These are phyloP conservation scores for Monilinia aucupariae DNA, from an alignment of 2,329 filamentous ascomycete genomes.

Conservation along the genomic window DNA sequence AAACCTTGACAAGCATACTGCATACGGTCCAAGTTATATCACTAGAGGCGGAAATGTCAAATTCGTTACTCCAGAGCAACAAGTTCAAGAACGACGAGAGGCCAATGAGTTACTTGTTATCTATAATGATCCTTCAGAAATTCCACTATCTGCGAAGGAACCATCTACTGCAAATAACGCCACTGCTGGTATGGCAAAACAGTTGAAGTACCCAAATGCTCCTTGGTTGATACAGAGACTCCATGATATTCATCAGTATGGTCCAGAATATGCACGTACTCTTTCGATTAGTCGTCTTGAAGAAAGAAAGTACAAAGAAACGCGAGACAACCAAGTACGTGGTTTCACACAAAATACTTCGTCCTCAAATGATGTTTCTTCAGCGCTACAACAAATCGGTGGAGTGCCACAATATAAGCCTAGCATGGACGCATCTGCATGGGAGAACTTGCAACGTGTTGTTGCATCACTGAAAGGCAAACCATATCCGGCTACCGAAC, in stretches of 20 bases:
- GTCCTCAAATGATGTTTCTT: constrained; percentile 18
- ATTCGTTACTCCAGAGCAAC: constrained; percentile 52
- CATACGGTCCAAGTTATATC: constrained; percentile 45
- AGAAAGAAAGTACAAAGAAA: constrained; percentile 23
- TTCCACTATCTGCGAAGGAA: constrained; percentile 35
- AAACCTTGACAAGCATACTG: constrained; percentile 32
- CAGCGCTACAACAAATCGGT: constrained; percentile 23
- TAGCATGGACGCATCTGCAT: constrained; percentile 23
- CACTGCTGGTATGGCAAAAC: constrained; percentile 16
- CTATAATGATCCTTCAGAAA: constrained; percentile 35
- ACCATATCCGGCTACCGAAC: constrained; percentile 46
- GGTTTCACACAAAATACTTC: constrained; percentile 7
- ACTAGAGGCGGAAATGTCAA: constrained; percentile 49
- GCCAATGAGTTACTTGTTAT: constrained; percentile 52
- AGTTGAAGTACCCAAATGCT: constrained; percentile 27
- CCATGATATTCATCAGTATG: constrained; percentile 31
- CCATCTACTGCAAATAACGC: constrained; percentile 22
- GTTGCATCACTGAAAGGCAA: constrained; percentile 41
- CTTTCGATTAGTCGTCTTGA: constrained; percentile 19
- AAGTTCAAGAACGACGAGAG: constrained; percentile 51
- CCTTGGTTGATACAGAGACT: constrained; percentile 32
- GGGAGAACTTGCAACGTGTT: constrained; percentile 25
- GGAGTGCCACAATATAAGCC: constrained; percentile 10
- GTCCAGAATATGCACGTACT: constrained; percentile 28
- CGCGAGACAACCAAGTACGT: constrained; percentile 16